phyloP scores from a whole-genome alignment of 1,284 basidiomycete genomes.

The Ceratobasidium sp. region DNA sequence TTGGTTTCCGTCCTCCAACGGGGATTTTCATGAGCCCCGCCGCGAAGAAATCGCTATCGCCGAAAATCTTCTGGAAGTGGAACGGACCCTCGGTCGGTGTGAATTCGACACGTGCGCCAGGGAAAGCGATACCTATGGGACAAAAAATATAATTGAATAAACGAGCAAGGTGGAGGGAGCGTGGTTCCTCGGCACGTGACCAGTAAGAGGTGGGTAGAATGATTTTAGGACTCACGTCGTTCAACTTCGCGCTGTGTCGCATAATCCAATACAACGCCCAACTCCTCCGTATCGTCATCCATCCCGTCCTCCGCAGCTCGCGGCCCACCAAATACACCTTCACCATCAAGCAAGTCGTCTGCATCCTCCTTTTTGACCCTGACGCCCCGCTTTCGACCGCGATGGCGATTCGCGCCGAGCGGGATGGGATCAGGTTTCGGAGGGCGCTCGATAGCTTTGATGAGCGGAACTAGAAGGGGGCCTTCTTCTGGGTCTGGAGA shows the following conservation, averaged over 20 bases:
- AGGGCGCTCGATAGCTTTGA: constrained; percentile 85
- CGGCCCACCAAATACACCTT: constrained; percentile 46
- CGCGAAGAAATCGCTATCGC: constrained; percentile 92
- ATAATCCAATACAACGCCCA: constrained; percentile 80
- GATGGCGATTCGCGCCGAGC: constrained; percentile 64
- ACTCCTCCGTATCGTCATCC: constrained; percentile 83
- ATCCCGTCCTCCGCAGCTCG: constrained; percentile 80
- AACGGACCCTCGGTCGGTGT: constrained; percentile 74
- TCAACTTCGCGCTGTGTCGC: constrained; percentile 70
- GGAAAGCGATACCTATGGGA: constrained; percentile 62
- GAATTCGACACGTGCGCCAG: constrained; percentile 57
- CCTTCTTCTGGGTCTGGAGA: constrained; percentile 65
- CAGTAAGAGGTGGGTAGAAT: background rate
- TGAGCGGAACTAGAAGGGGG: constrained; percentile 76
- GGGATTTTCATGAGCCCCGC: constrained; percentile 90
- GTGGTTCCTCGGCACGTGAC: constrained; percentile 11
- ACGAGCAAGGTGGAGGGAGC: background rate
- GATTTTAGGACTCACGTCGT: constrained; percentile 70
- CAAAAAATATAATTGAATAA: constrained; percentile 9
- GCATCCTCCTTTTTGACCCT: constrained; percentile 53
- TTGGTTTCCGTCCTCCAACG: constrained; percentile 82
- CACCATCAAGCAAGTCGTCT: constrained; percentile 56
- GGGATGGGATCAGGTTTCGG: constrained; percentile 75
- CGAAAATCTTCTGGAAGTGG: constrained; percentile 94
- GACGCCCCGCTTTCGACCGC: constrained; percentile 61